Conservation (phyloP, 1,139 yeast species). For the Tardiomyces digboiensis region DNA sequence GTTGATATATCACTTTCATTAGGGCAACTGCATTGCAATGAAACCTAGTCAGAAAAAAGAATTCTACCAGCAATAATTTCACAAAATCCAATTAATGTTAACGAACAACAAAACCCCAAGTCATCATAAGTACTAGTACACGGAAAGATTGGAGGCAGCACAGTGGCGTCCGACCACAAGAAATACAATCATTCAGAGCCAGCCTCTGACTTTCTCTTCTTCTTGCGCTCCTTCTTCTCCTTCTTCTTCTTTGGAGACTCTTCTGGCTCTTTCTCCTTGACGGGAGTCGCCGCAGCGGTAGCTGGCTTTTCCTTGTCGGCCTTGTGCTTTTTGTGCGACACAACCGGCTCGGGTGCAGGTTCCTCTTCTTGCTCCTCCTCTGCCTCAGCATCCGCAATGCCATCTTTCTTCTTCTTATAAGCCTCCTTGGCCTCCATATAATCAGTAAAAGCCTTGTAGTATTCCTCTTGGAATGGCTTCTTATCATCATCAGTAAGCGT, state of each 20-base stretch:
- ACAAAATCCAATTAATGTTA: no score
- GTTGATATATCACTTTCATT: conserved; percentile 16
- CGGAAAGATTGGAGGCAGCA: no score
- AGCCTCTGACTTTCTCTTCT: neutral
- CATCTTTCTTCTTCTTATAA: conserved; percentile 42
- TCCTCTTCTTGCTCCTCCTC: conserved; percentile 3
- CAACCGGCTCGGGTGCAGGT: conserved; percentile 1
- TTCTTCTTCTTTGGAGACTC: conserved; percentile 1
- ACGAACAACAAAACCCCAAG: no score
- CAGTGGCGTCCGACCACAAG: no score
- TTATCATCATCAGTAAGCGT: conserved; percentile 57
- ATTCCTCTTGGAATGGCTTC: conserved; percentile 66
- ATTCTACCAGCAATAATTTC: no score
- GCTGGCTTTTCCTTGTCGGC: neutral
- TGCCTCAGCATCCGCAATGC: conserved; percentile 12
- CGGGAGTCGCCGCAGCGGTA: neutral
- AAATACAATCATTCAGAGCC: no score
- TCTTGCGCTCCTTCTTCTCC: neutral
- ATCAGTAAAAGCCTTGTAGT: conserved; percentile 50
- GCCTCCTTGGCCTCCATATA: conserved; percentile 58
- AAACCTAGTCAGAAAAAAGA: no score
- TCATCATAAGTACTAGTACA: no score
- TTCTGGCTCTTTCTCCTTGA: neutral
- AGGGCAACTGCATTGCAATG: no score
- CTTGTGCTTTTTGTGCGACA: neutral